Evolutionary conservation across 2,329 filamentous ascomycete species (phyloP), one percentile per base, ranked within the genome.

Genomic region (Nemania bipapillata): DNA sequence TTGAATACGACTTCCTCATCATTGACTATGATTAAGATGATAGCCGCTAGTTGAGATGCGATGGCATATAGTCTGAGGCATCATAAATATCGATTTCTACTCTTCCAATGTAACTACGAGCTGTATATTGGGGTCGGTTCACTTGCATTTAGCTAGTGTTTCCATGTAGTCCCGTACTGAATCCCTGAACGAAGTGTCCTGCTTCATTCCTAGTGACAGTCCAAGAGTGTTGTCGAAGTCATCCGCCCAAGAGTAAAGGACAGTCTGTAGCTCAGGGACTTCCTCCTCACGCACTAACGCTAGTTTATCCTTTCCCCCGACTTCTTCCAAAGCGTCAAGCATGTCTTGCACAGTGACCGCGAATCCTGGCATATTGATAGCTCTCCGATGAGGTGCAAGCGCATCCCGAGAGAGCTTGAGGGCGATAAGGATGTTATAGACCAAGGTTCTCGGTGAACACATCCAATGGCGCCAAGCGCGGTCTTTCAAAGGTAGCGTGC

Each of bases 401-500:
- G 57, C 42, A 60, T 52, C 57, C 8, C 40, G 57, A 15, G 57
- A 42, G n/a, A 60, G 57, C 42, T 60, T 60, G 5, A 60, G 57
- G 22, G 57, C 42, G 12, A 60, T 40, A 11, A 49, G 28, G 32
- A 60, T 40, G 40, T 60, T 60, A 17, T 40, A 40, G n/a, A 60
- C 42, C 26, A 60, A 40, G 8, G 57, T 60, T 24, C 50, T 60
- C 4, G 57, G 57, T 35, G 57, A 60, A 9, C 28, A 60, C 57
- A 60, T 60, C 57, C 57, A 60, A 50, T 60, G 57, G 28, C 57
- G 57, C 57, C 42, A 60, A 24, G 26, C 32, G 45, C 57, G 57
- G 20, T 60, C 57, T 60, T 60, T 40, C 42, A 60, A 28, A 5
- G 57, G 57, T 15, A 60, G 32, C 17, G 24, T 50, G 57, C 57